Evolutionary conservation across 371 early-diverging fungal genomes (phyloP).

Genomic region (Circinella minor): DNA sequence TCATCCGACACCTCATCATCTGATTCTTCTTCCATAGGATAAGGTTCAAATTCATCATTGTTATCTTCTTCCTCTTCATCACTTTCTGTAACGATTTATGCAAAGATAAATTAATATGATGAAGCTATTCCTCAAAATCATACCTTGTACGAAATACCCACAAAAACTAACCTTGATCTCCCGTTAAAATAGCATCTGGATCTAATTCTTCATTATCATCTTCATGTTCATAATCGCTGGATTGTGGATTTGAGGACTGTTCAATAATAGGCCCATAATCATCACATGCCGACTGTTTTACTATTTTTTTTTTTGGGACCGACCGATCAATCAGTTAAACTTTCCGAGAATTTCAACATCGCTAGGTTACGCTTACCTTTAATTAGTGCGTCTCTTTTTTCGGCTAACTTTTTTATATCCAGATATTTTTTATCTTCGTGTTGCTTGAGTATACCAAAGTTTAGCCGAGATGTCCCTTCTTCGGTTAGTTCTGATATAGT

Average conservation of each 20-base stretch:
- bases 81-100: not conserved
- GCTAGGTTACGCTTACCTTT: not conserved
- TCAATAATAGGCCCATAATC: not conserved
- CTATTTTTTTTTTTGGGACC: not conserved
- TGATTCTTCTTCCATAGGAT: slow-evolving; percentile 56
- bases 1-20: slow-evolving; percentile 35
- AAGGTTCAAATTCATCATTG: slow-evolving; percentile 48
- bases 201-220: slow-evolving; percentile 42
- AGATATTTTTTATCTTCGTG: slow-evolving; percentile 17
- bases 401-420: slow-evolving; percentile 25
- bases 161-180: slow-evolving; percentile 16
- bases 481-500: slow-evolving; percentile 31
- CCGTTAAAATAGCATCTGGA: slow-evolving; percentile 36
- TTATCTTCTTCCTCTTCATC: not conserved
- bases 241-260: not conserved
- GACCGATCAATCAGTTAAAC: not conserved
- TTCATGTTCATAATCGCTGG: slow-evolving; percentile 16
- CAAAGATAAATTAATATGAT: too few relatives aligned
- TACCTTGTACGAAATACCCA: not conserved
- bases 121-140: not conserved
- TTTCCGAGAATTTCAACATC: slow-evolving; percentile 3
- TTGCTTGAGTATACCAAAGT: slow-evolving; percentile 35
- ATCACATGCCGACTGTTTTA: not conserved
- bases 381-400: slow-evolving; percentile 20
- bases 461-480: slow-evolving; percentile 24